phyloP scores from a whole-genome alignment of 352 stramenopile genomes.

The Globisporangium radiosum region DNA sequence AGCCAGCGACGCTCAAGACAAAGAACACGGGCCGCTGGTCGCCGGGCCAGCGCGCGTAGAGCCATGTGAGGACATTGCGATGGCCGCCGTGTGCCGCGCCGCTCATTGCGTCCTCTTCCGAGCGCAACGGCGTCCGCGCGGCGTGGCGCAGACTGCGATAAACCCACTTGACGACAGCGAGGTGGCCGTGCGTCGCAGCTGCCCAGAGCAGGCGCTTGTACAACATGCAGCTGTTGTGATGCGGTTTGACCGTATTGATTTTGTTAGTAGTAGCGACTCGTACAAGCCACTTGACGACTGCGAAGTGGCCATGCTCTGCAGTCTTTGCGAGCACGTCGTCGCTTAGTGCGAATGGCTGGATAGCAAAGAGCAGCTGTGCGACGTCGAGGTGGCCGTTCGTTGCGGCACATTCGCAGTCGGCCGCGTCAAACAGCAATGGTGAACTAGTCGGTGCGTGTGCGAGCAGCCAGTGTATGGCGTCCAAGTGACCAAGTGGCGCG shows the following conservation, averaged over 20 bases:
- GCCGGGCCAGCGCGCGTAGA: neutral
- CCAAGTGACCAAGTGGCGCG: neutral
- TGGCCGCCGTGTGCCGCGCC: neutral
- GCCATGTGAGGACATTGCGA: neutral
- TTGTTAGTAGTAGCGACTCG: no score
- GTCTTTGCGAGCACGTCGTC: neutral
- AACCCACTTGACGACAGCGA: constrained; percentile 4
- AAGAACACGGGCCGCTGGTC: neutral
- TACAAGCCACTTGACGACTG: neutral
- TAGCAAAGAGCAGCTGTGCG: neutral
- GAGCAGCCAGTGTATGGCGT: neutral
- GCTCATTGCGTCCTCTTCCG: neutral
- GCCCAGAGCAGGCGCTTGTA: neutral
- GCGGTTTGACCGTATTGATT: no score
- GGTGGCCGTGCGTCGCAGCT: neutral
- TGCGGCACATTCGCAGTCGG: neutral
- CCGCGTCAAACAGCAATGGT: neutral
- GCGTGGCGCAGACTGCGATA: neutral
- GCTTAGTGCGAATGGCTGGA: neutral
- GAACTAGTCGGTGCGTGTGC: neutral
- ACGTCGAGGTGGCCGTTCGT: neutral
- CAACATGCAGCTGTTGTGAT: neutral
- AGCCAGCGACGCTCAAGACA: neutral
- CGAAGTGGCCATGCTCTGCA: neutral
- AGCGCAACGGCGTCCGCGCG: no score